These are phyloP conservation scores for Populus tremula DNA, from an alignment of 345 rosid species.

Conservation along the genomic window DNA sequence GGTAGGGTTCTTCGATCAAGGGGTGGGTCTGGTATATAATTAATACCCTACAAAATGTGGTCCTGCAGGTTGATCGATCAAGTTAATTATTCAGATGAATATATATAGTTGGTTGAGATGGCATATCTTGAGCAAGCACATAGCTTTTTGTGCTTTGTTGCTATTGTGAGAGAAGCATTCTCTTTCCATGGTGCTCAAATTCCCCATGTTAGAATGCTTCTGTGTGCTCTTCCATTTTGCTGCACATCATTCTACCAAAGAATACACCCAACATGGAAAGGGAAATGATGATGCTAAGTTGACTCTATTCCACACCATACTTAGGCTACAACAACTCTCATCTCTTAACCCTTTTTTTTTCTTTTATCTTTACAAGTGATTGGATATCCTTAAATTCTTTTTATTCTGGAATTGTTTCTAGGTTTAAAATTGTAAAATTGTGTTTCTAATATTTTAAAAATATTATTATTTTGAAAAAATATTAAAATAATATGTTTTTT, in stretches of 20 bases:
- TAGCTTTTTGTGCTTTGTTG: background rate
- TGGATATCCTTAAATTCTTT: too few species aligned
- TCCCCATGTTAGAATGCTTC: background rate
- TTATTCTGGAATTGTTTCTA: too few species aligned
- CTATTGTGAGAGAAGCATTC: background rate
- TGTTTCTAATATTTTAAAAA: too few species aligned
- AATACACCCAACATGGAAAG: slow-evolving; percentile 8
- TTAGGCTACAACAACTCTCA: background rate
- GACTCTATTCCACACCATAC: slow-evolving; percentile 1
- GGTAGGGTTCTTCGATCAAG: background rate
- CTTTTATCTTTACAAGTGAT: too few species aligned
- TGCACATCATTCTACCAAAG: slow-evolving; percentile 7
- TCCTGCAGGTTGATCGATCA: background rate
- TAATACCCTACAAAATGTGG: background rate
- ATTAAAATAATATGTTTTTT: too few species aligned
- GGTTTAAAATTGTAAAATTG: too few species aligned
- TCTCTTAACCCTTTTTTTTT: too few species aligned
- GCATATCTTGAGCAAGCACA: background rate
- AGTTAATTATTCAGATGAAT: background rate
- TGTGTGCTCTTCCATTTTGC: background rate
- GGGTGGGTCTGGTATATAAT: too few species aligned
- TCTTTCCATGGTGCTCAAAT: background rate
- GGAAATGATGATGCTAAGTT: slow-evolving; percentile 11
- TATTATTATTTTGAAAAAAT: too few species aligned
- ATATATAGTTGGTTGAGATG: background rate